Conservation (phyloP, 306 rosid genomes). For the Fragaria nilgerrensis region DNA sequence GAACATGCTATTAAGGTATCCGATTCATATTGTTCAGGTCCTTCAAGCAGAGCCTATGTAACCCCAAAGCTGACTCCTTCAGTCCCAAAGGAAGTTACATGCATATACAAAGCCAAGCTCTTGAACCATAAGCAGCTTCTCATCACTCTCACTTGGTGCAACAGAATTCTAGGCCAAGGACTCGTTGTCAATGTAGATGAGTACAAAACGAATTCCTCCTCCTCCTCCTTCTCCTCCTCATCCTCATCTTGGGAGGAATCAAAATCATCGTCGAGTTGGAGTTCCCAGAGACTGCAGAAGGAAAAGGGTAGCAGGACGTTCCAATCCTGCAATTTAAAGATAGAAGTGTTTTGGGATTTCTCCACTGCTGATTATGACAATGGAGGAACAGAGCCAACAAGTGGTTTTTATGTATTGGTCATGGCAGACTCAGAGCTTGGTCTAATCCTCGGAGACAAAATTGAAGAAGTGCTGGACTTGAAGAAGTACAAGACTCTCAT, state of each 20-base stretch:
- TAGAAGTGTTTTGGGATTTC: constrained; percentile 67
- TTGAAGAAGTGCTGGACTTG: constrained; percentile 18
- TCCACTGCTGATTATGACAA: constrained; percentile 47
- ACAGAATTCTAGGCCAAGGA: constrained; percentile 43
- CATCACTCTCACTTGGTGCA: constrained; percentile 53
- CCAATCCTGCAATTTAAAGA: constrained; percentile 12
- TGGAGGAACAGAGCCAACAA: constrained; percentile 61
- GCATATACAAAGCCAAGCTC: constrained; percentile 47
- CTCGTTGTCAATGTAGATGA: constrained; percentile 35
- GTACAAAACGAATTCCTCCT: background rate
- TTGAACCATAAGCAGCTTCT: constrained; percentile 40
- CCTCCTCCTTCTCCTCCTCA: background rate
- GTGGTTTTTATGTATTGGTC: constrained; percentile 51
- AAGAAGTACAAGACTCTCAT: background rate
- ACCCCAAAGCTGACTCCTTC: constrained; percentile 49
- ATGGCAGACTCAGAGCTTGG: constrained; percentile 52
- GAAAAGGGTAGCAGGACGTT: constrained; percentile 45
- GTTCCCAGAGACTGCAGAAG: constrained; percentile 24
- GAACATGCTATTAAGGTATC: constrained; percentile 78
- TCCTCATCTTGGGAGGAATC: background rate
- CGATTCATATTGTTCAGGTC: constrained; percentile 82
- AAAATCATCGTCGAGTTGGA: constrained; percentile 3
- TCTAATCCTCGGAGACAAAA: constrained; percentile 56
- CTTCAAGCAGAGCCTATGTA: constrained; percentile 45
- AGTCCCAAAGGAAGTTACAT: constrained; percentile 46